Evolutionary conservation across 2,329 filamentous ascomycete species (phyloP).

Genomic region (Dothistroma septosporum): DNA sequence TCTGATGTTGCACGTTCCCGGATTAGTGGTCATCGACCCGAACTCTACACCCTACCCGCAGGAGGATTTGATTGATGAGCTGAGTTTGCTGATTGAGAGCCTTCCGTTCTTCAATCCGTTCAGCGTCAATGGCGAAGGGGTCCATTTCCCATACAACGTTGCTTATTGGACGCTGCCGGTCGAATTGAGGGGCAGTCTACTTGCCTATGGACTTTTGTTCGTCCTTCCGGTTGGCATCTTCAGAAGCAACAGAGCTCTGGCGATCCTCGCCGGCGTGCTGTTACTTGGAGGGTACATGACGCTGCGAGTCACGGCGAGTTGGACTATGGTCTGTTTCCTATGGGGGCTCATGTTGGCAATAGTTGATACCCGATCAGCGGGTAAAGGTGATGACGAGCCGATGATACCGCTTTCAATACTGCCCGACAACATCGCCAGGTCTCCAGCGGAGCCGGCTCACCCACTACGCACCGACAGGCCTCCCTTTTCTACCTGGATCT

Average conservation of each 20-base stretch:
- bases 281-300: conserved; percentile 8
- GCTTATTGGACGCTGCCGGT: conserved; percentile 18
- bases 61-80: conserved; percentile 10
- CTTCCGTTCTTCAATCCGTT: conserved; percentile 9
- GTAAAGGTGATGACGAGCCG: background rate
- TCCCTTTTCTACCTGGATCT: conserved; percentile 8
- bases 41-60: background rate
- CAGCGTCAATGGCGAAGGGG: conserved; percentile 7
- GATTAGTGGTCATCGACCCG: conserved; percentile 4
- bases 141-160: conserved; percentile 13
- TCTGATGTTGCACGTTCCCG: conserved; percentile 11
- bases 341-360: conserved; percentile 19
- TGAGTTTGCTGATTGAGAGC: background rate
- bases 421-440: background rate
- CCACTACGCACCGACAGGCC: conserved; percentile 1
- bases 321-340: conserved; percentile 19
- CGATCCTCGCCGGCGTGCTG: conserved; percentile 6
- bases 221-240: conserved; percentile 7
- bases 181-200: conserved; percentile 15
- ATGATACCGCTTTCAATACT: background rate
- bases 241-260: background rate
- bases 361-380: conserved; percentile 3
- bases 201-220: conserved; percentile 10
- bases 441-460: too few relatives aligned
- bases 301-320: conserved; percentile 14